These are phyloP conservation scores for Suillus sp. DNA, from an alignment of 768 basidiomycete genomes.

Conservation along the genomic window DNA sequence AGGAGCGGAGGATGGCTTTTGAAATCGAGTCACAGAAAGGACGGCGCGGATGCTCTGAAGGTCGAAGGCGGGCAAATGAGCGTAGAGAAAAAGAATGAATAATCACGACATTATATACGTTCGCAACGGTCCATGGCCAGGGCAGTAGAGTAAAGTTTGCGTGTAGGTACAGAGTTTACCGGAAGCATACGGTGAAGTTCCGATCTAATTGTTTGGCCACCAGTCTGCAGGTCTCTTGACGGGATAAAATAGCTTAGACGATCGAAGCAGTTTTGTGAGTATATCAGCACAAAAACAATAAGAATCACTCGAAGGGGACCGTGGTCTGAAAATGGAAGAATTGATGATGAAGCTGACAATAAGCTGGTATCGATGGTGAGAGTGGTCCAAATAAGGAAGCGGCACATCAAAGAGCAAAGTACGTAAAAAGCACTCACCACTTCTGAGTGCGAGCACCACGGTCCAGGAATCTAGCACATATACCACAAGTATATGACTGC, in stretches of 20 bases:
- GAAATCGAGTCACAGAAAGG: neutral
- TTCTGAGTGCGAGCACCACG: neutral
- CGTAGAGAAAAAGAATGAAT: neutral
- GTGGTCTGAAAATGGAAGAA: neutral
- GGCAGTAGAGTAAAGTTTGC: neutral
- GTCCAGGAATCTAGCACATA: neutral
- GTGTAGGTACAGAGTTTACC: neutral
- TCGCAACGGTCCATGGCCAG: neutral
- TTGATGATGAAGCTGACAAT: constrained; percentile 6
- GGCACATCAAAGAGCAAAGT: neutral
- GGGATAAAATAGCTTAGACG: neutral
- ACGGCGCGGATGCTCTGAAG: constrained; percentile 14
- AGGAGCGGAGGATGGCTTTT: neutral
- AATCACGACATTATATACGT: constrained; percentile 3
- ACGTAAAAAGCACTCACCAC: neutral
- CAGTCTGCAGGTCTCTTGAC: neutral
- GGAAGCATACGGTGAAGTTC: neutral
- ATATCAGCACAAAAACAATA: constrained; percentile 1
- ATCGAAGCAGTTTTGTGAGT: neutral
- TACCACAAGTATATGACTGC: neutral
- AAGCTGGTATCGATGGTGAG: constrained; percentile 3
- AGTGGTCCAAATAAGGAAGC: neutral
- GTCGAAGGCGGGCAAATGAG: constrained; percentile 7
- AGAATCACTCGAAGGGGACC: constrained; percentile 1
- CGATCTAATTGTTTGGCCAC: neutral